Conservation (phyloP, 164 flowering plant genomes). For the Macadamia tetraphylla region DNA sequence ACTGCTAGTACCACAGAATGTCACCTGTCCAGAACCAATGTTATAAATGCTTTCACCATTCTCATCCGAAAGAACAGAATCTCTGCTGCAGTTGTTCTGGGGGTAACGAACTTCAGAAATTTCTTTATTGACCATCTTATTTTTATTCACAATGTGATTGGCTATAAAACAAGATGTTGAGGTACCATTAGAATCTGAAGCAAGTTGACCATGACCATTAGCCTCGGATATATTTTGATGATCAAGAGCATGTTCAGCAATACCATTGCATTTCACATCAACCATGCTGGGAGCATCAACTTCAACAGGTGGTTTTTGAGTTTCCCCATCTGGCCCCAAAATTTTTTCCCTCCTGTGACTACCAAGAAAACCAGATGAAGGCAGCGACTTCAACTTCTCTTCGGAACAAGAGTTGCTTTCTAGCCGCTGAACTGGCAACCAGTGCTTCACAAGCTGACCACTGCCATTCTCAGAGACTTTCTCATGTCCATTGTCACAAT, state of each 20-base stretch:
- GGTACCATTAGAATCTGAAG: neutral
- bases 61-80: neutral
- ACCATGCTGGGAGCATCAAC: neutral
- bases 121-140: neutral
- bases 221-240: neutral
- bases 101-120: slow-evolving; percentile 1
- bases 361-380: neutral
- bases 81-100: neutral
- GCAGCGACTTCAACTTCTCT: too few relatives aligned
- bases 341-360: neutral
- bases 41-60: neutral
- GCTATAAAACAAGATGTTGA: neutral
- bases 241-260: neutral
- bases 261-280: neutral
- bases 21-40: neutral
- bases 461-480: neutral
- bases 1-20: neutral
- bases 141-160: neutral
- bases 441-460: neutral
- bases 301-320: neutral
- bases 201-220: slow-evolving; percentile 1
- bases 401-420: too few relatives aligned
- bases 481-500: neutral
- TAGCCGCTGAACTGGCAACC: neutral
- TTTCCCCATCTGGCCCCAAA: neutral